A percentile compares a stretch with the other conserved stretches of the same genome.
Evolutionary conservation across 1,139 yeast genomes (phyloP).

Genomic region (Geotrichum aggregatum): DNA sequence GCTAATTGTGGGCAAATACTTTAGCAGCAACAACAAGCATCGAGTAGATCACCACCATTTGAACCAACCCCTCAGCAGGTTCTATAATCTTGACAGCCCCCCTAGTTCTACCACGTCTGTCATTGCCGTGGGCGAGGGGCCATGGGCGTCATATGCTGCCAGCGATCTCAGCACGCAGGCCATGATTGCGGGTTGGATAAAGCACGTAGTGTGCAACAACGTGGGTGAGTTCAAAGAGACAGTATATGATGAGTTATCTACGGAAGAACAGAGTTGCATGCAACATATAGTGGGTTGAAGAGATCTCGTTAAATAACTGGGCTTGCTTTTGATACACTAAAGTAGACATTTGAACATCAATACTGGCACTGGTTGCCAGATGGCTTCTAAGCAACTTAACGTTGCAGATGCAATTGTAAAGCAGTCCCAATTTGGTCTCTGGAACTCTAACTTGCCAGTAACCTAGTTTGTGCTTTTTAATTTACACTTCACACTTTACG

Average conservation of each 20-base stretch:
- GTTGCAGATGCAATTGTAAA: no score
- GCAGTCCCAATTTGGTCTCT: no score
- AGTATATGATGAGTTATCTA: slow-evolving; percentile 39
- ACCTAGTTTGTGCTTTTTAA: no score
- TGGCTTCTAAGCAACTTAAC: no score
- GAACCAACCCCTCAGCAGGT: not conserved
- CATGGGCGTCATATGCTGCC: slow-evolving; percentile 12
- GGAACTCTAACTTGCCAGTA: no score
- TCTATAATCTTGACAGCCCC: slow-evolving; percentile 3
- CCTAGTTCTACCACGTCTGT: not conserved
- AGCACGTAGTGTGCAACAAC: slow-evolving; percentile 54
- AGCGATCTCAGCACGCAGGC: slow-evolving; percentile 36
- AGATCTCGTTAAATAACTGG: no score
- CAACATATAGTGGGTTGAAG: not conserved
- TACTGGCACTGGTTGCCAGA: no score
- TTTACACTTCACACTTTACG: no score
- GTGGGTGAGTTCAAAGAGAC: slow-evolving; percentile 51
- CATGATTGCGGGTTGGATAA: slow-evolving; percentile 57
- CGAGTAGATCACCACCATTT: not conserved
- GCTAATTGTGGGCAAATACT: slow-evolving; percentile 43
- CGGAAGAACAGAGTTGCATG: slow-evolving; percentile 54
- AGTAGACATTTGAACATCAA: no score
- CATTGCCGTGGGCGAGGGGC: not conserved
- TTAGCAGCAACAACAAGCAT: not conserved
- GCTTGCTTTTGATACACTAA: no score